Evolutionary conservation across 78 protist genomes (phyloP).

Genomic region (Pigoraptor vietnamica): DNA sequence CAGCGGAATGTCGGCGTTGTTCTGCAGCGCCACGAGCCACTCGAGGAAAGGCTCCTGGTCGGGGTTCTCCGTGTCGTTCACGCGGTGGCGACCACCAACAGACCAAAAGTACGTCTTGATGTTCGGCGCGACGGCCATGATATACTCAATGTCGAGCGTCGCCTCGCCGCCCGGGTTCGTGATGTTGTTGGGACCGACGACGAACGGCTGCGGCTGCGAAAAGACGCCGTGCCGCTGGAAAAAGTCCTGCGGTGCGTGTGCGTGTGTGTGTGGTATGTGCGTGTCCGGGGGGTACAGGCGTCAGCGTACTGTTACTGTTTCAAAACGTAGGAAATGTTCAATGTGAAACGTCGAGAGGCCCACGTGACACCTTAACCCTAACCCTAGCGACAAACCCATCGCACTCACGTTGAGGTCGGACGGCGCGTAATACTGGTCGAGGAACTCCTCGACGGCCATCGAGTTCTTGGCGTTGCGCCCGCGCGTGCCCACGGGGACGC

Average conservation of each 20-base stretch:
- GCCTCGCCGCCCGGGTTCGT: conserved; percentile 13
- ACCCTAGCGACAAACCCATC: no score
- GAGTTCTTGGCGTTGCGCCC: background rate
- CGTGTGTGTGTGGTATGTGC: no score
- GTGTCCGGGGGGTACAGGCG: background rate
- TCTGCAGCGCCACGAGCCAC: background rate
- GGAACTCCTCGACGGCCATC: background rate
- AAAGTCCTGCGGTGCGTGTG: background rate
- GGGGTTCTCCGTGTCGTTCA: background rate
- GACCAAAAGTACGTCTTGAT: background rate
- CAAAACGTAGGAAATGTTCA: no score
- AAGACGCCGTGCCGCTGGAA: background rate
- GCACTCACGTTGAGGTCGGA: background rate
- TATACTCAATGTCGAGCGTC: conserved; percentile 12
- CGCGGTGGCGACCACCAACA: background rate
- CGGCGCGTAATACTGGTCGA: background rate
- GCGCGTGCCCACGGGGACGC: background rate
- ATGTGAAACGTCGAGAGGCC: no score
- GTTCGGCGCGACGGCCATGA: background rate
- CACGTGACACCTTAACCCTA: no score
- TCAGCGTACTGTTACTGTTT: background rate
- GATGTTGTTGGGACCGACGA: background rate
- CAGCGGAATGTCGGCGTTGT: background rate
- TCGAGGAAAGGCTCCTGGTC: conserved; percentile 14
- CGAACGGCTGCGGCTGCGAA: background rate